Base-by-base conservation (phyloP, 2,329 filamentous ascomycete species). In the Trichoderma lentiforme region DNA sequence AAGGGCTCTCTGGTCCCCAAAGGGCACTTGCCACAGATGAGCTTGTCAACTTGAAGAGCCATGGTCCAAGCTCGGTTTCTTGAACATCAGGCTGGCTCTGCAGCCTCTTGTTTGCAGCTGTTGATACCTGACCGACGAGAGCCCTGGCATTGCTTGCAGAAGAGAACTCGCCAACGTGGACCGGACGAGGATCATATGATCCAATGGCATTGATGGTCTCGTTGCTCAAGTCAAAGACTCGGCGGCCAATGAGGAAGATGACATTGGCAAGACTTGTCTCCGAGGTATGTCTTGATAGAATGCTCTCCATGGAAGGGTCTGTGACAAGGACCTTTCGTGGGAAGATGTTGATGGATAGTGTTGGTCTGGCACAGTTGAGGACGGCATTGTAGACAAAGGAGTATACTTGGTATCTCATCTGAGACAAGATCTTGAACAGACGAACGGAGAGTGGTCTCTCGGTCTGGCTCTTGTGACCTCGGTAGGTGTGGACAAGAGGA, bases 251-350 rank as follows among this genome's bases (percentile, higher is more conserved):
- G 11, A 79, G 73, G 12, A 77, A 76, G 5, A 80, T 76, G 53
- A 79, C 76, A 53, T 79, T 77, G 12, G 78, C 76, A 14, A 80
- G 74, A 3, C 79, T 79, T 4, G 77, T 80, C 18, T 80, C 78
- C 1, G 73, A 74, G 4, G 76, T 76, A 28, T 80, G 78, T 4
- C 76, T 76, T 0, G 78, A 74, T 3, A 80, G 74, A 2, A 72
- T 71, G 32, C 77, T 74, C 63, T 80, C 79, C 70, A 80, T 73
- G 15, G 75, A 76, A 15, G 79, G 79, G 57, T 76, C 72, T 5
- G 74, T 78, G 18, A 80, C 71, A 21, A 79, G 74, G 56, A 80
- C 75, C 47, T 74, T 73, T 34, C 75, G 75, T 68, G 77, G 76
- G 8, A 79, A 76, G 47, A 80, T 74, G 39, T 78, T 76, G 74